Conservation (phyloP, 805 yeast species). For the Pichia scutulata region DNA sequence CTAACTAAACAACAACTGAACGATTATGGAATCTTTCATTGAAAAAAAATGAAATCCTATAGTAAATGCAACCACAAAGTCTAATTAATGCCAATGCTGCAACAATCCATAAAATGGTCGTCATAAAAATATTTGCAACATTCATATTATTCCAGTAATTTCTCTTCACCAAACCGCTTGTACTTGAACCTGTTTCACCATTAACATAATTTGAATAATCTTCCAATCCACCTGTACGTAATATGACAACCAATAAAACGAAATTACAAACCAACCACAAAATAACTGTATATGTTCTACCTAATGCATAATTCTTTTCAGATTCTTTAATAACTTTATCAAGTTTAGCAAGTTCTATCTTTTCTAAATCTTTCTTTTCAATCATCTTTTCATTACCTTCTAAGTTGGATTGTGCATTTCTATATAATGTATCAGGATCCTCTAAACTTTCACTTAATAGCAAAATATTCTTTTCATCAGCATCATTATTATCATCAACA, state of each 20-base stretch:
- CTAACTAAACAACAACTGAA: not conserved
- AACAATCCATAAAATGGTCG: conserved; percentile 85
- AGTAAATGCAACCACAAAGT: conserved; percentile 62
- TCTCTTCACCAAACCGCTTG: conserved; percentile 22
- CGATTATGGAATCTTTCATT: conserved; percentile 18
- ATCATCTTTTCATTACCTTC: conserved; percentile 41
- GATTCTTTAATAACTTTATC: conserved; percentile 16
- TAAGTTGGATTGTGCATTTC: conserved; percentile 17
- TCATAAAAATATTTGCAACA: conserved; percentile 48
- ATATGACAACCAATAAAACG: conserved; percentile 67
- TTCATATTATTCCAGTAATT: conserved; percentile 14
- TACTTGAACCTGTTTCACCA: conserved; percentile 14
- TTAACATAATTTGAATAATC: conserved; percentile 23
- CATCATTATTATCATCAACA: not conserved
- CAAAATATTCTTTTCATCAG: conserved; percentile 17
- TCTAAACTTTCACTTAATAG: conserved; percentile 24
- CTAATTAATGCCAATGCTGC: conserved; percentile 79
- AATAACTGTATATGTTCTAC: conserved; percentile 81
- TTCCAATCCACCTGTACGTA: conserved; percentile 74
- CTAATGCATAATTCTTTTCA: conserved; percentile 74
- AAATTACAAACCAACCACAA: conserved; percentile 83
- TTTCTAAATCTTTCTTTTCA: conserved; percentile 33
- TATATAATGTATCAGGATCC: conserved; percentile 25
- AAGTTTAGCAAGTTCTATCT: conserved; percentile 3
- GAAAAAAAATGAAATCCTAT: conserved; percentile 23